Base-by-base conservation (phyloP, 106 monocot species). In the Iris macrosiphon region DNA sequence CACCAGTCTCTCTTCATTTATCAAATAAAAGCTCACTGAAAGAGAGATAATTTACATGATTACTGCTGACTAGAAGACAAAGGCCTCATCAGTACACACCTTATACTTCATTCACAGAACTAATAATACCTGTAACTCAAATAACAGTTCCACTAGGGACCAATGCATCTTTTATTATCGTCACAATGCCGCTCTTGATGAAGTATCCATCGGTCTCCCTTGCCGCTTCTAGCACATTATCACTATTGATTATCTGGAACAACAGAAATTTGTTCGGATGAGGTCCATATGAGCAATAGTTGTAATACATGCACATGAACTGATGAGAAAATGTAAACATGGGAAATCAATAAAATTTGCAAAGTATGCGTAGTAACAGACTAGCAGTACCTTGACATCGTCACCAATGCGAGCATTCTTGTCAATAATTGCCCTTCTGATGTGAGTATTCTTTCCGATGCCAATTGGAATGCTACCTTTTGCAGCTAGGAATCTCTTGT, bases 361-460 rank as follows among this genome's bases (percentile, higher is more conserved):
- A 37, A 12, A 37, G 37, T 7, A 7, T 37, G 8, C 37, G 12
- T 37, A 26, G 40, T n/a, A 15, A 15, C 8, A 43, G 22, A 20
- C 10, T 40, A 15, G 14, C 14, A 57, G 27, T 68, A 96, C 95
- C 85, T 89, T 82, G 21, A 89, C 89, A 70, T 89, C 77, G 8
- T 96, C 89, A 16, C 95, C 95, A 31, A 96, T 89, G n/a, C 95
- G 75, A 28, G 95, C 93, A 46, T 93, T 93, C 65, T 93, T 93
- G 65, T 96, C 95, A 19, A 96, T 86, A 17, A 96, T 96, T 32
- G 96, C 89, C 68, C 77, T 80, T 63, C 68, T 96, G 31, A 96
- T 75, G 52, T 86, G 89, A 57, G 86, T 67, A 51, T 90, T 73
- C 68, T 72, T 96, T 26, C 96, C 96, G 40, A 96, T 96, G 15